Conservation (phyloP, 2,329 filamentous ascomycete species). For the Geoglossum cookeanum region DNA sequence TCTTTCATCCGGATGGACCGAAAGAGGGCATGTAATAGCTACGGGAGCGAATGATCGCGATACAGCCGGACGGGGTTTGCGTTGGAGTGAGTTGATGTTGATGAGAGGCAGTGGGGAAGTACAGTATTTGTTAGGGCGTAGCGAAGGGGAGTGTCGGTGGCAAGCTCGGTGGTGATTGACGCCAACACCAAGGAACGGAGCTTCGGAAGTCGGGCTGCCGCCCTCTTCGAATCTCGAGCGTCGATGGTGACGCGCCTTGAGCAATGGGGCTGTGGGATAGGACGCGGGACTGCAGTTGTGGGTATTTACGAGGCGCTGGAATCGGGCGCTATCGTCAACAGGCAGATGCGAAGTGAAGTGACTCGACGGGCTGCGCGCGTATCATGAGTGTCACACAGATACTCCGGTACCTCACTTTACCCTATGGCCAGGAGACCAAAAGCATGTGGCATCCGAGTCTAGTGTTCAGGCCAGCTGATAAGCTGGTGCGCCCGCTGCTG, state of each 20-base stretch:
- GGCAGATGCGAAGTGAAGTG: background rate
- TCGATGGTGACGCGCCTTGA: background rate
- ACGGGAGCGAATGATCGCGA: background rate
- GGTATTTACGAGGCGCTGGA: background rate
- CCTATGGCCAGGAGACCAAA: background rate
- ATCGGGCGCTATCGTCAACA: background rate
- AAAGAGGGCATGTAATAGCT: background rate
- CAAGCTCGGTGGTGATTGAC: background rate
- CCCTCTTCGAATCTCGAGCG: background rate
- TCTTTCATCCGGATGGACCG: background rate
- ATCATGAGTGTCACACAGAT: background rate
- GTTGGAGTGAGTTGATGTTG: background rate
- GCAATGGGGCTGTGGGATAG: background rate
- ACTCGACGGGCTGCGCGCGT: background rate
- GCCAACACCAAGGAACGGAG: background rate
- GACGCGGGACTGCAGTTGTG: background rate
- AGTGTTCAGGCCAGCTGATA: background rate
- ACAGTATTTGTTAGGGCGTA: background rate
- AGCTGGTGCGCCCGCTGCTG: background rate
- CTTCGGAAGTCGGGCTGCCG: background rate
- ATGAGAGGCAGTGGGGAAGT: background rate
- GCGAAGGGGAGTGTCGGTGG: background rate
- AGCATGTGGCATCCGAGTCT: background rate
- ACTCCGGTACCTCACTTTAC: background rate
- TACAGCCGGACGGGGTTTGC: background rate